Conservation (phyloP, 2,329 filamentous ascomycete species). For the Talaromyces sp. region DNA sequence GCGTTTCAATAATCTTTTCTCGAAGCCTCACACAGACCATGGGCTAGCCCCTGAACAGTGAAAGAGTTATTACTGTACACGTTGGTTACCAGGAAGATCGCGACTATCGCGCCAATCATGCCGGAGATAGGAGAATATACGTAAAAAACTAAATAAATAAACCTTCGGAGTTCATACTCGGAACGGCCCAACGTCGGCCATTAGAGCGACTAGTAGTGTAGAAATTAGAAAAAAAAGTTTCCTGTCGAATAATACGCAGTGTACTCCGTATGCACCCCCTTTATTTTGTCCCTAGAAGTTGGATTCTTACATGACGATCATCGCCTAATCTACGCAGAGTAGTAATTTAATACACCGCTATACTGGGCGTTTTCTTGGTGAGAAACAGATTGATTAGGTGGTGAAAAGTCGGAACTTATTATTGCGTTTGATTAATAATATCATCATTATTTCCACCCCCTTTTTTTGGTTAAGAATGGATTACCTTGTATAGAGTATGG, state of each 20-base stretch:
- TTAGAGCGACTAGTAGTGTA: neutral
- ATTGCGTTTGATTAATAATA: neutral
- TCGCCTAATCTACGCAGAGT: neutral
- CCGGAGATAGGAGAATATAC: neutral
- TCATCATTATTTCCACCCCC: too few relatives aligned
- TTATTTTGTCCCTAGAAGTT: neutral
- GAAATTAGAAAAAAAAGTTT: neutral
- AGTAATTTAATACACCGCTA: neutral
- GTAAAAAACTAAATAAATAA: too few relatives aligned
- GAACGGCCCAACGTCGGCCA: neutral
- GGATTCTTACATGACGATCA: neutral
- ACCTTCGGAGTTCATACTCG: too few relatives aligned
- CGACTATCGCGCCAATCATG: neutral
- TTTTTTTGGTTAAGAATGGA: neutral
- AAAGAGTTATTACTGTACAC: neutral
- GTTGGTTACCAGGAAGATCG: neutral
- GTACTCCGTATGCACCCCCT: neutral
- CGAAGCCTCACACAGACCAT: neutral
- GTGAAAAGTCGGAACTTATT: neutral
- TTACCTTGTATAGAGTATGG: too few relatives aligned
- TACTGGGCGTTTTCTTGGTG: neutral
- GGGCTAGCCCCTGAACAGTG: neutral
- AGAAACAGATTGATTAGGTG: neutral
- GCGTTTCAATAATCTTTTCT: neutral
- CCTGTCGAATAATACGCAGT: neutral